Evolutionary conservation across 257 asterid genomes (phyloP).

Genomic region (Rubia yunnanensis): DNA sequence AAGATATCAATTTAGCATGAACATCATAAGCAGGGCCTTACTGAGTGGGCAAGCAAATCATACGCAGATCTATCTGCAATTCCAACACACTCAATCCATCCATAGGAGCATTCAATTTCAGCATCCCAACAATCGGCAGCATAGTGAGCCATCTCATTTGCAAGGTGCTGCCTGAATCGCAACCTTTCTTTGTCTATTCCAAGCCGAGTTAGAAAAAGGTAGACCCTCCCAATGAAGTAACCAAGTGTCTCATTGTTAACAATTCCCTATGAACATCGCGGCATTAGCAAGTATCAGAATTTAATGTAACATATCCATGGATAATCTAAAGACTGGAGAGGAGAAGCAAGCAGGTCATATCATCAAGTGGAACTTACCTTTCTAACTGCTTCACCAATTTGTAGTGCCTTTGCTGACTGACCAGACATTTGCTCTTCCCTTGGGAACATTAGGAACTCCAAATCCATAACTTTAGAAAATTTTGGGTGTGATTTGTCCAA

Average conservation of each 20-base stretch:
- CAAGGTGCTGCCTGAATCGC: slow-evolving; percentile 46
- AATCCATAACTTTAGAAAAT: slow-evolving; percentile 46
- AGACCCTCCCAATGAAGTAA: slow-evolving; percentile 46
- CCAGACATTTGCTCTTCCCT: slow-evolving; percentile 79
- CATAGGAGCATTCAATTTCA: slow-evolving; percentile 63
- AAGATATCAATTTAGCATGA: background rate
- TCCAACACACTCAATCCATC: slow-evolving; percentile 48
- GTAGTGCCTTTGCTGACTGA: slow-evolving; percentile 39
- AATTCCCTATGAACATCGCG: slow-evolving; percentile 22
- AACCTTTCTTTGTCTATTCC: slow-evolving; percentile 74
- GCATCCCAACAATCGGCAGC: slow-evolving; percentile 52
- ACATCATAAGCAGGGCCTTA: slow-evolving; percentile 1
- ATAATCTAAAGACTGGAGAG: background rate
- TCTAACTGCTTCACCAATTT: slow-evolving; percentile 60
- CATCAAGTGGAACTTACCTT: slow-evolving; percentile 33
- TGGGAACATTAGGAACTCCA: slow-evolving; percentile 75
- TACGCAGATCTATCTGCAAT: slow-evolving; percentile 43
- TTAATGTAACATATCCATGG: background rate
- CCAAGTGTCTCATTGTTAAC: slow-evolving; percentile 39
- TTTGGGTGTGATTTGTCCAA: slow-evolving; percentile 71
- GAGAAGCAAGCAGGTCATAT: background rate
- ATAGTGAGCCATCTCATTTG: slow-evolving; percentile 45
- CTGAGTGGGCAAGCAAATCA: slow-evolving; percentile 37
- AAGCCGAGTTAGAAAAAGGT: slow-evolving; percentile 57
- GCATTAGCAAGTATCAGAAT: background rate